Evolutionary conservation across 345 rosid species (phyloP).

Genomic region (Microthlaspi erraticum): DNA sequence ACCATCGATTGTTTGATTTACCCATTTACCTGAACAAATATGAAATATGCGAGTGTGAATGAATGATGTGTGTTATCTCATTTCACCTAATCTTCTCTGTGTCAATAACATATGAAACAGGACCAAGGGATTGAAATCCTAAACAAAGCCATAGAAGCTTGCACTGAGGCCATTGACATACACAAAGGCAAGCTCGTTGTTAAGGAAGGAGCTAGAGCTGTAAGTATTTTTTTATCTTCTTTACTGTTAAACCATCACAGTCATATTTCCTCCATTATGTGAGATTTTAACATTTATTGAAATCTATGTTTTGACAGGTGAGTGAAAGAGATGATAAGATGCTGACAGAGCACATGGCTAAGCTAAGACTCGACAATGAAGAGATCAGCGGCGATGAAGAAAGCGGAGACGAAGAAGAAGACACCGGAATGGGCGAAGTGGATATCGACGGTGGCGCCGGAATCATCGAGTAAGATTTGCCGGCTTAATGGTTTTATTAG

Average conservation of each 20-base stretch:
- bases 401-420: conserved; percentile 90
- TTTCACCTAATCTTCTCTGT: conserved; percentile 3
- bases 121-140: conserved; percentile 93
- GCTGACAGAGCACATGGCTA: conserved; percentile 97
- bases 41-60: too few species aligned
- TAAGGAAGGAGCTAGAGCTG: conserved; percentile 94
- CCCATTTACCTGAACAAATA: not conserved
- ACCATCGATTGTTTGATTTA: not conserved
- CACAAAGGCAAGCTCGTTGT: conserved; percentile 90
- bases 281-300: not conserved
- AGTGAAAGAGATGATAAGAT: conserved; percentile 96
- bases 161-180: conserved; percentile 76
- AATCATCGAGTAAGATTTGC: conserved; percentile 57
- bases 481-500: not conserved
- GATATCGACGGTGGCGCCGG: conserved; percentile 70
- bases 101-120: conserved; percentile 46
- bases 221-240: conserved; percentile 49
- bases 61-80: conserved; percentile 1
- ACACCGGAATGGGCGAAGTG: conserved; percentile 88
- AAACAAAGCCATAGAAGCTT: conserved; percentile 73
- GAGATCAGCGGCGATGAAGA: conserved; percentile 96
- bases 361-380: conserved; percentile 75
- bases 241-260: not conserved
- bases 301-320: conserved; percentile 58
- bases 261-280: not conserved